Conservation (phyloP, 805 yeast species). For the Saturnispora quitensis region DNA sequence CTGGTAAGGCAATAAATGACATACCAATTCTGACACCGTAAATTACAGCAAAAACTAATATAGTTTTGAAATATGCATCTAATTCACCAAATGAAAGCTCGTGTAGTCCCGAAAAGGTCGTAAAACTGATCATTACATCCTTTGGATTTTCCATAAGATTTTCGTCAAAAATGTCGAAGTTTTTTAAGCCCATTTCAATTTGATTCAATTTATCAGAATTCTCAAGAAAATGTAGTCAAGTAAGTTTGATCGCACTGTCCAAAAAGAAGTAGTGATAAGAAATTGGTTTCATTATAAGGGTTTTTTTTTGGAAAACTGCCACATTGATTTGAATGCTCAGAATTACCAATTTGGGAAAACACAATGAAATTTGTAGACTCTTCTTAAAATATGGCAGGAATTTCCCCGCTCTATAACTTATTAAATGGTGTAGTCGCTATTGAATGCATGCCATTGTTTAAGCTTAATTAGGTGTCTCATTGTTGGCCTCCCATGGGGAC, state of each 20-base stretch:
- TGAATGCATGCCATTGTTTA: constrained; percentile 35
- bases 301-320: neutral
- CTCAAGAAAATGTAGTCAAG: too few species aligned
- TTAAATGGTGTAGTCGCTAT: constrained; percentile 31
- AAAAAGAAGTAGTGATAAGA: too few species aligned
- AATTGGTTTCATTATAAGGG: neutral
- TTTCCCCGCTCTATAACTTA: neutral
- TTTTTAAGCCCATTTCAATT: neutral
- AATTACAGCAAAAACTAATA: constrained; percentile 34
- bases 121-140: constrained; percentile 29
- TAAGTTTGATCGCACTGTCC: too few species aligned
- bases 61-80: constrained; percentile 29
- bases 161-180: neutral
- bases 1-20: constrained; percentile 36
- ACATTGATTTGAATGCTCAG: constrained; percentile 6
- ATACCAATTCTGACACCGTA: constrained; percentile 55
- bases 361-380: constrained; percentile 16
- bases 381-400: neutral
- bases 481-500: constrained; percentile 98
- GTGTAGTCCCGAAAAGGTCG: constrained; percentile 34
- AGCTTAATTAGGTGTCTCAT: constrained; percentile 78
- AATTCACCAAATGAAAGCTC: constrained; percentile 33
- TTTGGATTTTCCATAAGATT: constrained; percentile 10
- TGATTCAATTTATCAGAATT: too few species aligned
- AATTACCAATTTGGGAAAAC: constrained; percentile 25